These are phyloP conservation scores for Sporisorium graminicola DNA, from an alignment of 1,284 basidiomycete genomes.

Conservation along the genomic window DNA sequence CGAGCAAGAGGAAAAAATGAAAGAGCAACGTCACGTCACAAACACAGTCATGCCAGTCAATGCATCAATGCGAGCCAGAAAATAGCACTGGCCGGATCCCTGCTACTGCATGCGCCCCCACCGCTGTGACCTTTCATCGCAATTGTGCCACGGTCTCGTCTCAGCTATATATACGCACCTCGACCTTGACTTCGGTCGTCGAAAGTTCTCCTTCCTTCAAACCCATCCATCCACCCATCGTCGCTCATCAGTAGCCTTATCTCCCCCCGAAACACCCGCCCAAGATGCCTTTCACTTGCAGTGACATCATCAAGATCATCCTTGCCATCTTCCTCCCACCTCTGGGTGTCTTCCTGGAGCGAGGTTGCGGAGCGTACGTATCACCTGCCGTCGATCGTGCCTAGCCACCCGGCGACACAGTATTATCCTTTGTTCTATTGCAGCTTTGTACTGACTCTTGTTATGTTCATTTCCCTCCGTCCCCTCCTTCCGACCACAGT, in stretches of 20 bases:
- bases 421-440: too few relatives aligned
- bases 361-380: constrained; percentile 47
- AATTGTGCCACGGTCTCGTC: neutral
- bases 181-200: neutral
- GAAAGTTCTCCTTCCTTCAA: neutral
- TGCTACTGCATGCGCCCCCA: neutral
- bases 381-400: neutral
- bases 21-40: constrained; percentile 1
- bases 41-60: neutral
- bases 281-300: constrained; percentile 66
- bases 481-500: constrained; percentile 8
- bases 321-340: constrained; percentile 53
- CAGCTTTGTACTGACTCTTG: neutral
- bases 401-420: neutral
- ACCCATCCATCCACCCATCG: neutral
- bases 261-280: neutral
- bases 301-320: constrained; percentile 57
- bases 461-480: too few relatives aligned
- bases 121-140: neutral
- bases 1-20: too few relatives aligned
- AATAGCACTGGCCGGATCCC: neutral
- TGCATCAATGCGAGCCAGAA: neutral
- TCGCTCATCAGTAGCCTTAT: neutral
- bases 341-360: constrained; percentile 54
- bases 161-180: constrained; percentile 3